These are phyloP conservation scores for Lablab purpureus DNA, from an alignment of 306 rosid genomes.

Conservation along the genomic window DNA sequence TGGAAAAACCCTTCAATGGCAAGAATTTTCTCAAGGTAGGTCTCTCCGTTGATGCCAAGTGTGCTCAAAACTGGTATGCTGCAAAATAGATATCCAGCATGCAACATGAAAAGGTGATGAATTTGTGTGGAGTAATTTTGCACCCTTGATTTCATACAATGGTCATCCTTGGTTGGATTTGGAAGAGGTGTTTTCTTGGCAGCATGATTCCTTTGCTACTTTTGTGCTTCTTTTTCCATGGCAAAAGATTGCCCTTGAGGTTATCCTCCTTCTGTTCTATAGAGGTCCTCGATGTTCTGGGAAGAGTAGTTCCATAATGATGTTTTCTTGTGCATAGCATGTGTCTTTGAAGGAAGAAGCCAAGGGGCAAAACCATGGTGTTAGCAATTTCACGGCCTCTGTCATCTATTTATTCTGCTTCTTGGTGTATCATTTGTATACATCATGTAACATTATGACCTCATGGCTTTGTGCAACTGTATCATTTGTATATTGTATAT, in stretches of 20 bases:
- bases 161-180: constrained; percentile 18
- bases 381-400: neutral
- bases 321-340: constrained; percentile 33
- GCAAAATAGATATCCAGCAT: constrained; percentile 60
- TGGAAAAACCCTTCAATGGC: constrained; percentile 86
- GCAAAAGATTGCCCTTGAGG: neutral
- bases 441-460: neutral
- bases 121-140: neutral
- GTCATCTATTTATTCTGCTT: neutral
- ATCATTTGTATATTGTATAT: constrained; percentile 37
- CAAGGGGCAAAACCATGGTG: constrained; percentile 23
- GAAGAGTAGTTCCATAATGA: constrained; percentile 17
- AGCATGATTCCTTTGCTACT: constrained; percentile 24
- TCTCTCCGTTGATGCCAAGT: constrained; percentile 89
- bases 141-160: constrained; percentile 26
- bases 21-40: constrained; percentile 77
- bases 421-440: neutral
- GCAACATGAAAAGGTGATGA: neutral
- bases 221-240: neutral
- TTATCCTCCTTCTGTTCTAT: constrained; percentile 6
- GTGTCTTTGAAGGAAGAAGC: constrained; percentile 17
- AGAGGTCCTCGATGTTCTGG: constrained; percentile 1
- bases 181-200: constrained; percentile 31
- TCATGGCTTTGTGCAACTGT: constrained; percentile 1
- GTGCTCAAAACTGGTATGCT: constrained; percentile 88